Conservation (phyloP, 345 rosid species). For the Tarenaya hassleriana region DNA sequence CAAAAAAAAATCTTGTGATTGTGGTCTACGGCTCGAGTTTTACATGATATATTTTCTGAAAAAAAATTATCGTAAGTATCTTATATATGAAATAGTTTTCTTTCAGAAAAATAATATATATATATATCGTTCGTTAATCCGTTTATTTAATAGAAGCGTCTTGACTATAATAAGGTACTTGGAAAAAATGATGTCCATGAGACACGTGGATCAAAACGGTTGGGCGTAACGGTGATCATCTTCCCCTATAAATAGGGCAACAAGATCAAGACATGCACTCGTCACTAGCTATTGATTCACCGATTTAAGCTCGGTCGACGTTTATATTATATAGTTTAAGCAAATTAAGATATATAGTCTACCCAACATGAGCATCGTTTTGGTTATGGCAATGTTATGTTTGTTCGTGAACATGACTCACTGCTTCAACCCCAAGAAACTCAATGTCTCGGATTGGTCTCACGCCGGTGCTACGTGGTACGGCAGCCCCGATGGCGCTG, state of each 20-base stretch:
- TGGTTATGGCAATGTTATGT: constrained; percentile 19
- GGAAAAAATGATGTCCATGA: too few species aligned
- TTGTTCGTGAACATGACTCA: constrained; percentile 20
- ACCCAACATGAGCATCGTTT: constrained; percentile 7
- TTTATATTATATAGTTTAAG: too few species aligned
- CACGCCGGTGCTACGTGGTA: constrained; percentile 53
- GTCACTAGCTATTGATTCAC: too few species aligned
- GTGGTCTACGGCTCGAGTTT: too few species aligned
- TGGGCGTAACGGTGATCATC: background rate
- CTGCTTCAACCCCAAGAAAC: constrained; percentile 35
- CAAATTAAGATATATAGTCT: too few species aligned
- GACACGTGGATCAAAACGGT: constrained; percentile 8
- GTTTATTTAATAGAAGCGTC: too few species aligned
- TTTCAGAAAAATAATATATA: background rate
- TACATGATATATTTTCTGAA: too few species aligned
- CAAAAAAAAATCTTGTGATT: too few species aligned
- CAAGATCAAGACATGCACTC: background rate
- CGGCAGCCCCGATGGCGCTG: constrained; percentile 42
- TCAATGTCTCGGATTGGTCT: constrained; percentile 37
- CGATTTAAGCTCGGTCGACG: too few species aligned
- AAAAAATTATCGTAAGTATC: constrained; percentile 11
- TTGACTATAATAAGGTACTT: too few species aligned
- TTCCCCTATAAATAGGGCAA: background rate
- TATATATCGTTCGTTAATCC: background rate
- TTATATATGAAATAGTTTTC: background rate